Evolutionary conservation across 345 rosid genomes (phyloP).

Genomic region (Syzygium aromaticum): DNA sequence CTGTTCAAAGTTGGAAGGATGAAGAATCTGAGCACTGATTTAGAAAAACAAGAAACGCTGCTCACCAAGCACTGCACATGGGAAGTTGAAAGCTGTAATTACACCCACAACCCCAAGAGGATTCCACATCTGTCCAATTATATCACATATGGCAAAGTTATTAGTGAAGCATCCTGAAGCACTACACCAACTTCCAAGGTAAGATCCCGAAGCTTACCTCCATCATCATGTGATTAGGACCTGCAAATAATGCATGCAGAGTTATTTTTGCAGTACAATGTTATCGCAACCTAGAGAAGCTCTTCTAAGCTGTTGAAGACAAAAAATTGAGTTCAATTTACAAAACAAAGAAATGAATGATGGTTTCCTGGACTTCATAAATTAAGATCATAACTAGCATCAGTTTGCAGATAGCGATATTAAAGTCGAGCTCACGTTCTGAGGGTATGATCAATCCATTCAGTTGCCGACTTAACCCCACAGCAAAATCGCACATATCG

Average conservation of each 20-base stretch:
- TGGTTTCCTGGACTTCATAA: background rate
- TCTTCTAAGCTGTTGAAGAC: background rate
- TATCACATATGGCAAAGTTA: background rate
- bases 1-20: background rate
- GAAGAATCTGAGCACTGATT: background rate
- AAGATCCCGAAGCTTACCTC: constrained; percentile 47
- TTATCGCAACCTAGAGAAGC: background rate
- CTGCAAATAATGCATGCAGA: constrained; percentile 32
- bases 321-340: background rate
- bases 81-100: constrained; percentile 95
- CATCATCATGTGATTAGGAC: constrained; percentile 92
- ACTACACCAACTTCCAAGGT: background rate
- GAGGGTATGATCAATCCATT: constrained; percentile 93
- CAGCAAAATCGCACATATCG: constrained; percentile 97
- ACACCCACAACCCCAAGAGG: constrained; percentile 98
- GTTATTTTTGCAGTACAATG: constrained; percentile 5
- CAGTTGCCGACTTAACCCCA: constrained; percentile 92
- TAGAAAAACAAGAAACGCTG: background rate
- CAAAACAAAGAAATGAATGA: background rate
- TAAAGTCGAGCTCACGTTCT: constrained; percentile 63
- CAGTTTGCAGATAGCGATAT: background rate
- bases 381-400: background rate
- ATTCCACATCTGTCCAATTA: constrained; percentile 75
- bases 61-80: constrained; percentile 97
- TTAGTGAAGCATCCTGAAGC: constrained; percentile 1